Base-by-base conservation (phyloP, 345 rosid genomes). In the Ceriops decandra region DNA sequence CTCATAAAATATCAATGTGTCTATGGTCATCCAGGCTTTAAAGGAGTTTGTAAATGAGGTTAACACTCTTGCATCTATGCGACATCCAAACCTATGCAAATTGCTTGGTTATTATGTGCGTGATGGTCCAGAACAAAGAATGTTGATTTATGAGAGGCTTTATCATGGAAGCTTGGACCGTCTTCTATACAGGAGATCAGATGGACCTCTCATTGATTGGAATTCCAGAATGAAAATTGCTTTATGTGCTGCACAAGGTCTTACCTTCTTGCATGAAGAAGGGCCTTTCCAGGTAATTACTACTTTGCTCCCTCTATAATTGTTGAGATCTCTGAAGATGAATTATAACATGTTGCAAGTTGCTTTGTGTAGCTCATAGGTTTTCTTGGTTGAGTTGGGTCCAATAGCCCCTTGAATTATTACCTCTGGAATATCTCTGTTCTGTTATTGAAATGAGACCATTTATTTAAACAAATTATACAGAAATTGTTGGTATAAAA, bases 161-260 rank as follows among this genome's bases (percentile, higher is more conserved):
- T 82, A 82, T 75, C 96, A 84, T 54, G 98, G 98, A 63, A 90
- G 98, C 83, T 82, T 95, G 80, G 99, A 91, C 78, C 83, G 92
- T 49, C 84, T 95, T 67, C 74, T 95, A 1, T 88, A 88, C n/a
- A 92, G 90, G 32, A 87, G 99, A 80, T 83, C 90, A 1, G 97
- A 91, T 76, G 98, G 99, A 19, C 97, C 96, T 17, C 92, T 87
- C 2, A 77, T 95, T 76, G 99, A 91, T 80, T 95, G 99, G 98
- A 95, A 91, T 74, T 84, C 92, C 22, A 83, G 98, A 74, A 87
- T 88, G 88, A 95, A 91, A 80, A 88, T 91, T 32, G 93, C 97
- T 62, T 72, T 91, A 57, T 87, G 90, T 70, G 96, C 99, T 67
- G 95, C 98, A 28, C 96, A 85, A 68, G 99, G 96, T 60, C 86